These are phyloP conservation scores for Clarkia xantiana DNA, from an alignment of 345 rosid genomes.

Conservation along the genomic window DNA sequence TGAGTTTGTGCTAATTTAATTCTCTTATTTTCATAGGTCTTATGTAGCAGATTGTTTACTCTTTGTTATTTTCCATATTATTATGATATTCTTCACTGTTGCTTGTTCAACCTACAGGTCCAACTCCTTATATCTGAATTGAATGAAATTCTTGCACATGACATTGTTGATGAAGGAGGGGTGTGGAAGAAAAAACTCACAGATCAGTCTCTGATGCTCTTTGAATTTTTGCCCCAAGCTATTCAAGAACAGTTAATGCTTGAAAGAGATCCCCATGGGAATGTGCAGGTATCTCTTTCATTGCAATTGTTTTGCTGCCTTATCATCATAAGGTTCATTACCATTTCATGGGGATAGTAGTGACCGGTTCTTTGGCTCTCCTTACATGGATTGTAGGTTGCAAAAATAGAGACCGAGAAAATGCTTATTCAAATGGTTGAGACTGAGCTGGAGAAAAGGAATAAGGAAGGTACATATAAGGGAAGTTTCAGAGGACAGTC, in stretches of 20 bases:
- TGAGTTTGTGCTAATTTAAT: no score
- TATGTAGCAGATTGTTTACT: no score
- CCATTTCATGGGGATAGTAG: no score
- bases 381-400: constrained; percentile 33
- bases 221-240: constrained; percentile 69
- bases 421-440: constrained; percentile 99
- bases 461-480: constrained; percentile 49
- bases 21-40: no score
- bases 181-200: constrained; percentile 77
- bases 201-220: constrained; percentile 47
- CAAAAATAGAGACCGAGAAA: constrained; percentile 96
- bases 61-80: not conserved
- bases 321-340: not conserved
- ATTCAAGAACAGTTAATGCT: constrained; percentile 93
- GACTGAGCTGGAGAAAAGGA: constrained; percentile 79
- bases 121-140: constrained; percentile 36
- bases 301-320: not conserved
- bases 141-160: constrained; percentile 34
- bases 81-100: not conserved
- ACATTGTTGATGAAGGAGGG: constrained; percentile 54
- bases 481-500: constrained; percentile 72
- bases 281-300: constrained; percentile 63
- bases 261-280: constrained; percentile 99
- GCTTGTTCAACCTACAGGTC: constrained; percentile 17
- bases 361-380: no score